Evolutionary conservation across 73 alveolate species (phyloP), one percentile per base, ranked within the genome.

Genomic region (Blepharisma japonicum): DNA sequence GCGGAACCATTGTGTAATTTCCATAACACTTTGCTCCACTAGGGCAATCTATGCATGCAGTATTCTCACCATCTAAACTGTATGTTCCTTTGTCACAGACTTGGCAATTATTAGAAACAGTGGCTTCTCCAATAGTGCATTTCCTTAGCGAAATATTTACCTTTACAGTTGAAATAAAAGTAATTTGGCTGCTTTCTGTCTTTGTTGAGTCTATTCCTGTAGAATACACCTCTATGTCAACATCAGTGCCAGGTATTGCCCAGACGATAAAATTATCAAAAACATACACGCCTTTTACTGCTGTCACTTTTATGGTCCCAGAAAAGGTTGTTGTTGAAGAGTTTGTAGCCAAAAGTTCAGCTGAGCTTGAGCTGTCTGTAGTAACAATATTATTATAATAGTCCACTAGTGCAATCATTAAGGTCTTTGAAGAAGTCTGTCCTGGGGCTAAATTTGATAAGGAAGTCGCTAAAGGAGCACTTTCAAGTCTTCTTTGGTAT

Each of bases 1-100:
- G 38, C 0, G 90, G 90, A 47, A 81, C 82, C 20, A 78, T 77
- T 27, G 27, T 50, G 54, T 55, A 77, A 20, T 85, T 85, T 14
- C 81, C 78, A 56, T n/a, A 78, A 51, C 90, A 83, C 9, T 21
- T 23, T 1, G 82, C 83, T 7, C 38, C 38, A 7, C 6, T 6
- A 4, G 56, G 48, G 48, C 89, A 82, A 9, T 21, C 32, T 7
- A 21, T 55, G 54, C 89, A 82, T 1, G 9, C 55, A 27, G 47
- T 38, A 6, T 8, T 51, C 14, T 14, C 66, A 4, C 21, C 21
- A 14, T 51, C 66, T 14, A 51, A 14, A 3, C n/a, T 11, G 21
- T 51, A 51, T 1, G 5, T 51, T 18, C 66, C 66, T 18, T 51
- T 51, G 4, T 51, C 66, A 51, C 66, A 51, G 0, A 18, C 21